Evolutionary conservation across 2,329 filamentous ascomycete genomes (phyloP).

Genomic region (Fusarium equiseti): DNA sequence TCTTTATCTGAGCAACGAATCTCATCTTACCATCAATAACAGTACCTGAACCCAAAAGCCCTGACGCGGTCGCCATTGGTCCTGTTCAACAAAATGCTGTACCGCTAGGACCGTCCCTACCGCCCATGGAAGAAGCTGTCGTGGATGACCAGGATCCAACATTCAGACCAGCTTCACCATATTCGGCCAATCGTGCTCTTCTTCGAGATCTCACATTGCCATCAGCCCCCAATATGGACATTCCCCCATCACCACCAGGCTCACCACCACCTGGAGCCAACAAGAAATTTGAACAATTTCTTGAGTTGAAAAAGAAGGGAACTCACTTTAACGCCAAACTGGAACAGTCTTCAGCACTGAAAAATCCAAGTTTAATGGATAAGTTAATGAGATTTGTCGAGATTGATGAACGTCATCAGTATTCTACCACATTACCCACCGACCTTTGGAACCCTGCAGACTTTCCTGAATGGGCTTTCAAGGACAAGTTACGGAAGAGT

Average conservation of each 20-base stretch:
- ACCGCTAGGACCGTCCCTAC: conserved; percentile 57
- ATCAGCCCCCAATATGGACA: conserved; percentile 76
- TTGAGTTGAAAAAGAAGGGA: conserved; percentile 80
- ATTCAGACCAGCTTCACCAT: conserved; percentile 69
- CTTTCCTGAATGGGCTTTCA: conserved; percentile 68
- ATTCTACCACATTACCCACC: conserved; percentile 69
- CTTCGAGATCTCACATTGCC: conserved; percentile 81
- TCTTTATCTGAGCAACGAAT: neutral
- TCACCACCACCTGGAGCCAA: conserved; percentile 66
- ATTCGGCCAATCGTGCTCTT: conserved; percentile 72
- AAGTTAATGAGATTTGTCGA: conserved; percentile 78
- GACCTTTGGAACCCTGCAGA: conserved; percentile 69
- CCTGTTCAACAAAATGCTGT: conserved; percentile 50
- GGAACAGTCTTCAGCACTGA: conserved; percentile 72
- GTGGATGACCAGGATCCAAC: conserved; percentile 37
- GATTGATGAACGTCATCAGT: conserved; percentile 66
- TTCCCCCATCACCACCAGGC: conserved; percentile 78
- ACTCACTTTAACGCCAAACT: conserved; percentile 84
- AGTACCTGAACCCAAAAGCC: conserved; percentile 18
- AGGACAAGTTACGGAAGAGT: conserved; percentile 61
- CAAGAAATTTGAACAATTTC: conserved; percentile 79
- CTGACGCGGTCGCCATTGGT: conserved; percentile 40
- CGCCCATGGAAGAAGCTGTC: conserved; percentile 46
- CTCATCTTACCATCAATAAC: conserved; percentile 2
- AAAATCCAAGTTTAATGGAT: conserved; percentile 78